Conservation (phyloP, 1,284 basidiomycete genomes). For the Ganoderma multipileum region DNA sequence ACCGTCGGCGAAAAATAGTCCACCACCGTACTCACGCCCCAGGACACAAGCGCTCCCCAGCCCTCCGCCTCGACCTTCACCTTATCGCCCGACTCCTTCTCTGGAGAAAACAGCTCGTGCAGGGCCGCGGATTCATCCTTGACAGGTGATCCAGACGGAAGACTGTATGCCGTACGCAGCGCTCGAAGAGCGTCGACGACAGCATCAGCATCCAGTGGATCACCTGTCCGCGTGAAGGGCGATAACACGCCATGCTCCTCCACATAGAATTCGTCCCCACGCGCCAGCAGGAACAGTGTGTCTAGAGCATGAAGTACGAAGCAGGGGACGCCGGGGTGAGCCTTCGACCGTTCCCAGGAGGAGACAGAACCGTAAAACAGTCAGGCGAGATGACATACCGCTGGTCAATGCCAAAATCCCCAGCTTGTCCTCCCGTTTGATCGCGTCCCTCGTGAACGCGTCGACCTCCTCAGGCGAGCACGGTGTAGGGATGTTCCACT, state of each 20-base stretch:
- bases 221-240: slow-evolving; percentile 45
- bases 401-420: slow-evolving; percentile 51
- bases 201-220: slow-evolving; percentile 51
- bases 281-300: slow-evolving; percentile 33
- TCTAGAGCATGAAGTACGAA: slow-evolving; percentile 19
- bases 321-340: neutral
- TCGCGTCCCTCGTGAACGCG: slow-evolving; percentile 41
- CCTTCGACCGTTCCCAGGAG: neutral
- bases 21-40: slow-evolving; percentile 36
- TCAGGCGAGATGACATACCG: slow-evolving; percentile 32
- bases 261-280: slow-evolving; percentile 29
- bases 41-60: slow-evolving; percentile 34
- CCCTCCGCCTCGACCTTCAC: slow-evolving; percentile 31
- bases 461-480: slow-evolving; percentile 34
- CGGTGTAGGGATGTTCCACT: slow-evolving; percentile 31
- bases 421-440: slow-evolving; percentile 55
- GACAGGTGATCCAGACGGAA: slow-evolving; percentile 28
- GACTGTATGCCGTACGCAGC: slow-evolving; percentile 39
- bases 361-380: neutral
- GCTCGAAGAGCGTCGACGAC: slow-evolving; percentile 46
- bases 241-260: slow-evolving; percentile 46
- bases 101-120: slow-evolving; percentile 35
- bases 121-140: slow-evolving; percentile 24
- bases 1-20: slow-evolving; percentile 29
- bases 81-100: slow-evolving; percentile 33